Conservation (phyloP, 495 filamentous ascomycete species). For the Tuber borchii region DNA sequence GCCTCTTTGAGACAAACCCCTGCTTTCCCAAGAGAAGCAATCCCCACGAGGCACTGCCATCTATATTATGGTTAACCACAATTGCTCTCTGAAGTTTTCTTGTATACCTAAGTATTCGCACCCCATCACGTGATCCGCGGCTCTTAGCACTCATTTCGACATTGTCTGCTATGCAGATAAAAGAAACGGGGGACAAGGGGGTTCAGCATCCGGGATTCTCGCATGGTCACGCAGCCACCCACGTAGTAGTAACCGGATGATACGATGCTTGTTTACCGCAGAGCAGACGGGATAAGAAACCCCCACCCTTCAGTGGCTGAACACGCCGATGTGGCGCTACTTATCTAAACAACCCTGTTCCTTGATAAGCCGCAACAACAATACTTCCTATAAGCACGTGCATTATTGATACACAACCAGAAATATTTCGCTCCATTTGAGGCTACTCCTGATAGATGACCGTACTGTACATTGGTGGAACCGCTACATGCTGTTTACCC, state of each 20-base stretch:
- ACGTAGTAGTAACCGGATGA: neutral
- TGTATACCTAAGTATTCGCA: neutral
- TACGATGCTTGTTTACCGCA: neutral
- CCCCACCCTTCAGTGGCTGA: no score
- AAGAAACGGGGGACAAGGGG: neutral
- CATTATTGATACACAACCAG: neutral
- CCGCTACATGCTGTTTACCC: neutral
- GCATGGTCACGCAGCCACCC: neutral
- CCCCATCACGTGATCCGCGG: neutral
- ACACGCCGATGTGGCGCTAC: no score
- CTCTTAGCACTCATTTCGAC: neutral
- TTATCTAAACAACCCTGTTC: neutral
- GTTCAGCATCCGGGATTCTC: neutral
- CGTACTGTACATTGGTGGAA: neutral
- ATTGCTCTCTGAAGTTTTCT: neutral
- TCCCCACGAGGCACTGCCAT: neutral
- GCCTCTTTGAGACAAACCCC: neutral
- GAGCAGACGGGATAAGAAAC: neutral
- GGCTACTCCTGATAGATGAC: neutral
- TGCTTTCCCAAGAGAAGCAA: neutral
- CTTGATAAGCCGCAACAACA: neutral
- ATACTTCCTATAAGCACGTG: neutral
- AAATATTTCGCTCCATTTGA: neutral
- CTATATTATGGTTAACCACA: neutral
- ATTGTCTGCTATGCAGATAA: neutral